phyloP scores from a whole-genome alignment of 441 rosid species.

The Arabidopsis hybrid region DNA sequence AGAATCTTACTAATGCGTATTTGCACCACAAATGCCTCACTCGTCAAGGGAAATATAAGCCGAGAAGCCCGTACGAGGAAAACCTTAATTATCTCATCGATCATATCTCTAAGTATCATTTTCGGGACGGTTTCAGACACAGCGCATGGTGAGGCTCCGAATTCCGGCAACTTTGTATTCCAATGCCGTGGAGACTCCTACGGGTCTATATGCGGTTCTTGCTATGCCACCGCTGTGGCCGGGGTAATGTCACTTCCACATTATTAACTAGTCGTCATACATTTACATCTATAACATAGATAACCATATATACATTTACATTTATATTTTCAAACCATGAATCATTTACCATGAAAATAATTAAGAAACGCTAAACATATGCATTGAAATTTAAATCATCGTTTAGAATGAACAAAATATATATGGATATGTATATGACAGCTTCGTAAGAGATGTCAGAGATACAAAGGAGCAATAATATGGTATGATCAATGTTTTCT shows the following conservation, averaged over 20 bases:
- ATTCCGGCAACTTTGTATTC: slow-evolving; percentile 47
- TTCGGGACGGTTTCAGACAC: slow-evolving; percentile 47
- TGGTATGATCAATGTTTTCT: slow-evolving; percentile 3
- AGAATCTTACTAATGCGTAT: slow-evolving; percentile 18
- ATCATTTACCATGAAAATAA: too few species aligned
- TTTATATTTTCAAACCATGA: too few species aligned
- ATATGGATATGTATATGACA: neutral
- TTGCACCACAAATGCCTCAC: slow-evolving; percentile 11
- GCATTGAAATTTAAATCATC: too few species aligned
- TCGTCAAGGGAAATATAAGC: neutral
- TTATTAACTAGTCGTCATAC: neutral
- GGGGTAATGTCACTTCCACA: slow-evolving; percentile 43
- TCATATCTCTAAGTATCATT: slow-evolving; percentile 45
- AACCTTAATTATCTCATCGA: slow-evolving; percentile 48
- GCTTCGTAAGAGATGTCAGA: neutral
- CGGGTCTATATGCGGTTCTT: slow-evolving; percentile 50
- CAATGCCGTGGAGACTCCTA: slow-evolving; percentile 71
- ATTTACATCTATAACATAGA: too few species aligned
- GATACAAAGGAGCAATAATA: neutral
- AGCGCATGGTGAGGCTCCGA: slow-evolving; percentile 36
- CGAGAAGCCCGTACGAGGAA: slow-evolving; percentile 34
- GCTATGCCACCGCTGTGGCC: slow-evolving; percentile 49
- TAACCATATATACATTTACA: too few species aligned
- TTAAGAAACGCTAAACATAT: too few species aligned
- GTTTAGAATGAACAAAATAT: too few species aligned